These are phyloP conservation scores for Malus sylvestris DNA, from an alignment of 306 rosid genomes.

Conservation along the genomic window DNA sequence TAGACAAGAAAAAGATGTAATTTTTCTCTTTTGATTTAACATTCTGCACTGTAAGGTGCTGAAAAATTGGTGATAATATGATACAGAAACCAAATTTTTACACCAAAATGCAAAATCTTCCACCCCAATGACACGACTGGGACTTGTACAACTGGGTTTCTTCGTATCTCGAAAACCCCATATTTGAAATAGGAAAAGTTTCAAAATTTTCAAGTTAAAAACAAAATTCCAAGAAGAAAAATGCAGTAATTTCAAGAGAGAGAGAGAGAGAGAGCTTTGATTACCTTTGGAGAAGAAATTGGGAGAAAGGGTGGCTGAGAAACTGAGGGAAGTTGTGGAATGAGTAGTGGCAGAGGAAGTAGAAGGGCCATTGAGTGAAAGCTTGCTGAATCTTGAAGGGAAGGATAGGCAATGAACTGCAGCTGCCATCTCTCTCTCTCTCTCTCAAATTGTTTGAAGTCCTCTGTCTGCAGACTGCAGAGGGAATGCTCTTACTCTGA, in stretches of 20 bases:
- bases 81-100: neutral
- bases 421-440: constrained; percentile 36
- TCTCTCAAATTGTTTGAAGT: neutral
- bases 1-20: neutral
- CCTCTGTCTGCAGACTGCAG: neutral
- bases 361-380: constrained; percentile 36
- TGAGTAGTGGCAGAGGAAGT: constrained; percentile 25
- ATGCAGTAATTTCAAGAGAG: neutral
- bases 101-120: neutral
- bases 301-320: constrained; percentile 50
- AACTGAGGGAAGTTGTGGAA: constrained; percentile 39
- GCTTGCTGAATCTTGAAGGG: constrained; percentile 52
- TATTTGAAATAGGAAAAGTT: neutral
- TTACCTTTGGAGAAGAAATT: constrained; percentile 46
- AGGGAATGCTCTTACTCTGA: neutral
- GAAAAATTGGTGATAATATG: neutral
- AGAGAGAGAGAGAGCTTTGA: neutral
- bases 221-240: neutral
- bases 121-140: neutral
- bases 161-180: neutral
- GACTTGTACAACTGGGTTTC: neutral
- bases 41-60: neutral
- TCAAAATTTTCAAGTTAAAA: neutral
- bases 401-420: constrained; percentile 40
- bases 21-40: constrained; percentile 2